Conservation (phyloP, 179 eudicot genomes). For the Heliamphora pulchella region DNA sequence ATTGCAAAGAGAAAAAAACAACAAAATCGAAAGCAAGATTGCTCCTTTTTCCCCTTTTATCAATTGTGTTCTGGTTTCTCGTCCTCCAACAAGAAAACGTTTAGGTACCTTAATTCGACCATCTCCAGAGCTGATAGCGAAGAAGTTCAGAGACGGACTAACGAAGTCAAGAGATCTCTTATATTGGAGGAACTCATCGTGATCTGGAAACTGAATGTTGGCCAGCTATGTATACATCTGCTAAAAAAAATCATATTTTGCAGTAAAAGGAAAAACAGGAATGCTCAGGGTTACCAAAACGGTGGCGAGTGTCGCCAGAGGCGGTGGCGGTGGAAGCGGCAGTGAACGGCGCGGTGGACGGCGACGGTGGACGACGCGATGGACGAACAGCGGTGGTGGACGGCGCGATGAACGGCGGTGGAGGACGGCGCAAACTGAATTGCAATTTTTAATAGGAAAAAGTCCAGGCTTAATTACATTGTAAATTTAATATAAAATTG, state of each 20-base stretch:
- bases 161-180: constrained; percentile 65
- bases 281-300: not conserved
- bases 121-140: constrained; percentile 81
- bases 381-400: no score
- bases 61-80: constrained; percentile 1
- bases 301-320: not conserved
- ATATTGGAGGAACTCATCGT: constrained; percentile 60
- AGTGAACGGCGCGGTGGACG: not conserved
- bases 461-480: no score
- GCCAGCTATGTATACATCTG: not conserved
- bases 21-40: not conserved
- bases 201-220: constrained; percentile 4
- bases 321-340: not conserved
- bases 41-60: not conserved
- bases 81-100: not conserved
- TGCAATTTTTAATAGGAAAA: no score
- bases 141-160: constrained; percentile 71
- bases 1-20: no score
- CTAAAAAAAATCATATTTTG: not conserved
- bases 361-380: no score
- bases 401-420: no score
- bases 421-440: no score
- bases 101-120: constrained; percentile 74
- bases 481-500: no score
- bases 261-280: not conserved